Evolutionary conservation across 2,329 filamentous ascomycete species (phyloP), one percentile per base, ranked within the genome.

Genomic region (Cordyceps fumosorosea): DNA sequence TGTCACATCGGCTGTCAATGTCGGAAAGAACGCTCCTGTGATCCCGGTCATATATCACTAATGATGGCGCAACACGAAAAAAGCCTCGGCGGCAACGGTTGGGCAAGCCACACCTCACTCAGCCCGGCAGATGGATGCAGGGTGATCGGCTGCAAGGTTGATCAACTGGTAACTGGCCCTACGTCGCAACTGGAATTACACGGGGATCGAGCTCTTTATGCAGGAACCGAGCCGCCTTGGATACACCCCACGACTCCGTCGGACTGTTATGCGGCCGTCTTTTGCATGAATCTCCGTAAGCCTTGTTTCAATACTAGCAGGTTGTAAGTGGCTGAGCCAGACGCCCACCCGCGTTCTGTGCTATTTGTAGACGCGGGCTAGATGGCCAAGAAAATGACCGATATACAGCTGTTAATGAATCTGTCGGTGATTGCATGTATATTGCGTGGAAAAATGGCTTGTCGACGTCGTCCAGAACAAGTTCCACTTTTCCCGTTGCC

Each of bases 301-400:
- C 34, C 47, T 11, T 51, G 56, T 59, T 59, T 59, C 56, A 59
- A 52, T 59, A 59, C 10, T 37, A 59, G 22, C 34, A 14, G 48
- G 40, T 50, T 40, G 14, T 40, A 32, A 26, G 32, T 37, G 29
- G 47, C 56, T 44, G 32, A 44, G 56, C 32, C 40, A 6, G 12
- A 6, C 14, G 11, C 20, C 34, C 16, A 10, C 10, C 8, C 20
- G 47, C 16, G 10, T n/a, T 29, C 22, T 26, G 24, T 22, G 40
- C 45, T 58, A 42, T 52, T 44, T 44, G 34, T 58, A 42, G 32
- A 42, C 5, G 40, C 40, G 2, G 18, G 5, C 22, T 18, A 29
- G 14, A 44, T 53, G 29, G n/a, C 50, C 10, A 51, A 18, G 26
- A 1, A 34, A 20, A 40, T 11, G 18, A 10, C 48, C 24, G 48